Evolutionary conservation across 2,329 filamentous ascomycete genomes (phyloP).

Genomic region (Ceratocystis cacaofunesta): DNA sequence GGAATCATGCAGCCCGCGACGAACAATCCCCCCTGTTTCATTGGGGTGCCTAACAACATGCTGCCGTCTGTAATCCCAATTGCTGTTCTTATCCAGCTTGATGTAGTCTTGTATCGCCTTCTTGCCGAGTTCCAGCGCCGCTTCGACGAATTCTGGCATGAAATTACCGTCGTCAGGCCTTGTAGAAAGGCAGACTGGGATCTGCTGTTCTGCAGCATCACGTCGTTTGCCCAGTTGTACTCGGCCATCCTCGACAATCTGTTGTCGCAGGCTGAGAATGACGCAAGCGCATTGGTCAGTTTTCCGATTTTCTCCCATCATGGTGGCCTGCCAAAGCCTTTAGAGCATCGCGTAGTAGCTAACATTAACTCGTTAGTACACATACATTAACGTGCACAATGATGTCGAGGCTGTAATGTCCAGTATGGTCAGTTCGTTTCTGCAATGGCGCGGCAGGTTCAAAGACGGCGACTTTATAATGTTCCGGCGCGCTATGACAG

Average conservation of each 20-base stretch:
- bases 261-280: not conserved
- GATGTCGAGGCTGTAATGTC: not conserved
- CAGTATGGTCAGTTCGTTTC: not conserved
- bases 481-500: not conserved
- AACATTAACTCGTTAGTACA: not conserved
- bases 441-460: not conserved
- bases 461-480: not conserved
- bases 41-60: not conserved
- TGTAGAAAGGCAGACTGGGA: constrained; percentile 1
- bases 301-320: too few relatives aligned
- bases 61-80: not conserved
- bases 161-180: not conserved
- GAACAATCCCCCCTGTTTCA: not conserved
- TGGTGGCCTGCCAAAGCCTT: too few relatives aligned
- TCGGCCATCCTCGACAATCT: not conserved
- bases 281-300: not conserved
- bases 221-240: constrained; percentile 5
- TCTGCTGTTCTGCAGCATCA: constrained; percentile 1
- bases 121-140: constrained; percentile 8
- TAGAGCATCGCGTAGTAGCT: not conserved
- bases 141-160: constrained; percentile 5
- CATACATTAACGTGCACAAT: not conserved
- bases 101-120: not conserved
- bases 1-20: not conserved
- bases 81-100: not conserved